A percentile compares a stretch with the other conserved stretches of the same genome.
Conservation (phyloP, 2,329 filamentous ascomycete species). For the Trichoderma cornu-damae region DNA sequence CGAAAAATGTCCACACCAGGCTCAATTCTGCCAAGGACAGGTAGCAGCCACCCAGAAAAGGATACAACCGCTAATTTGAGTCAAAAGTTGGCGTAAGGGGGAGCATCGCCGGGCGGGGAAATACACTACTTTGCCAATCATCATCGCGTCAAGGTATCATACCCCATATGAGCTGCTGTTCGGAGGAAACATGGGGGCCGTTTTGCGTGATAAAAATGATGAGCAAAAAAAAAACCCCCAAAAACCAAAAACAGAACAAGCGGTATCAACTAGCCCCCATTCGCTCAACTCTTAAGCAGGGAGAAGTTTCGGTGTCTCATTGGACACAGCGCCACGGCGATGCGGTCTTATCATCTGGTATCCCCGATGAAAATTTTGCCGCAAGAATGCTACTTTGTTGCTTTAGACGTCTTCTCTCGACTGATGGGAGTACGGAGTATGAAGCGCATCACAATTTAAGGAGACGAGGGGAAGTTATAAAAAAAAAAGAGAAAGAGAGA, state of each 20-base stretch:
- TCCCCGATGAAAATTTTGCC: background rate
- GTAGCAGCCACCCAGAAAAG: background rate
- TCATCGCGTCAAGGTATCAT: background rate
- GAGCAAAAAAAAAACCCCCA: too few relatives aligned
- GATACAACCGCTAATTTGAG: background rate
- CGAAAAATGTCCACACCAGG: background rate
- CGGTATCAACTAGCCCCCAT: background rate
- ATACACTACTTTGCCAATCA: background rate
- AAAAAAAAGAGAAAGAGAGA: background rate
- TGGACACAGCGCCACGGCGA: background rate
- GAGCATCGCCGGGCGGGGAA: slow-evolving; percentile 4
- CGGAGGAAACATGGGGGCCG: background rate
- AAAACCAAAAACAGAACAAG: too few relatives aligned
- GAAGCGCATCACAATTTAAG: background rate
- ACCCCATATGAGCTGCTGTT: background rate
- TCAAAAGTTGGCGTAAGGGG: background rate
- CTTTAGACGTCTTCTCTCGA: background rate
- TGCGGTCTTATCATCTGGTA: background rate
- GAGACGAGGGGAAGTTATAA: background rate
- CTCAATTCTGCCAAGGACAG: background rate
- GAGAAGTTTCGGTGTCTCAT: background rate
- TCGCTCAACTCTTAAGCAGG: slow-evolving; percentile 8
- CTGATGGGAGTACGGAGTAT: background rate
- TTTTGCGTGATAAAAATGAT: background rate
- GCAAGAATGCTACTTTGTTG: background rate